These are phyloP conservation scores for Xylaria intraflava DNA, from an alignment of 495 filamentous ascomycete genomes.

Conservation along the genomic window DNA sequence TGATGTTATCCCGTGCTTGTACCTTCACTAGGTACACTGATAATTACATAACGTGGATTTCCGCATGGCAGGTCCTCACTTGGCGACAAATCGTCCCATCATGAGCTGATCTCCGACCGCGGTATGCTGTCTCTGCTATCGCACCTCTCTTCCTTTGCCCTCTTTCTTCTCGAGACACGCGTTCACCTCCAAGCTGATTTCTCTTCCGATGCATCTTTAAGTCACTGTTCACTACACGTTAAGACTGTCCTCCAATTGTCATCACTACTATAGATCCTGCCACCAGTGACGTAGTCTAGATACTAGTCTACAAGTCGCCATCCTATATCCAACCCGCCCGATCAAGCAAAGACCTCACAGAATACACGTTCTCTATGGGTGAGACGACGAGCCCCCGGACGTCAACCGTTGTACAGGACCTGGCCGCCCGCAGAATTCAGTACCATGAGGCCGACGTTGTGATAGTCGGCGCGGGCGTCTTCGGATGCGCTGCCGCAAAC, in stretches of 20 bases:
- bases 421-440: constrained; percentile 33
- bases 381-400: constrained; percentile 11
- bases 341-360: background rate
- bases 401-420: constrained; percentile 24
- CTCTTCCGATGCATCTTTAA: background rate
- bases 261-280: background rate
- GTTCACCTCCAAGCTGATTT: background rate
- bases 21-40: too few species aligned
- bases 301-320: too few species aligned
- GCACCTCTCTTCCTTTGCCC: constrained; percentile 1
- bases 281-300: too few species aligned
- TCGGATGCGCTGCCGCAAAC: constrained; percentile 81
- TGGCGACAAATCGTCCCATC: constrained; percentile 17
- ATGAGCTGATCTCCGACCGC: constrained; percentile 8
- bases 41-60: too few species aligned
- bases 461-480: constrained; percentile 82
- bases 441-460: constrained; percentile 65
- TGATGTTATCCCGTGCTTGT: too few species aligned
- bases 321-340: background rate
- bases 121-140: background rate
- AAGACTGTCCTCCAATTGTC: background rate
- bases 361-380: constrained; percentile 20
- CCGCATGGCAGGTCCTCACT: too few species aligned
- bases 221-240: background rate
- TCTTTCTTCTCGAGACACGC: background rate